Evolutionary conservation across 2,329 filamentous ascomycete species (phyloP).

Genomic region (Claviceps maximensis): DNA sequence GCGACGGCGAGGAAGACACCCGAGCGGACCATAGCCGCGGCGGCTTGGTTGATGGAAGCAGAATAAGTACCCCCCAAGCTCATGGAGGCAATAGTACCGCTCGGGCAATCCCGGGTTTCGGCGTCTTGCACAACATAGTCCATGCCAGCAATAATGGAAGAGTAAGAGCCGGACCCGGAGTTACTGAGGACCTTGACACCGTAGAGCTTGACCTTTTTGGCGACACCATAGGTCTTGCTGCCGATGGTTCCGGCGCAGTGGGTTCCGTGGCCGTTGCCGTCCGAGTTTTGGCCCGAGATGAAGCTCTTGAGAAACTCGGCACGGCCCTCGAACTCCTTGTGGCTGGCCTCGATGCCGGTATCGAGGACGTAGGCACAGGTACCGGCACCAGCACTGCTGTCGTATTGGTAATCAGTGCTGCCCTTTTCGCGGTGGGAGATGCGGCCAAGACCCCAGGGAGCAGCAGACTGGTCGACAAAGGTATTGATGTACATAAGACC

Average conservation of each 20-base stretch:
- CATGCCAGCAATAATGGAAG: constrained; percentile 32
- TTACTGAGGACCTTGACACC: constrained; percentile 33
- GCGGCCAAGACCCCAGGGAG: constrained; percentile 18
- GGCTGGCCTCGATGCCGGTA: constrained; percentile 27
- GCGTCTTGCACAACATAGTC: constrained; percentile 23
- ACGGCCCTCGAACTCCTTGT: constrained; percentile 23
- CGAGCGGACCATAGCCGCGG: constrained; percentile 28
- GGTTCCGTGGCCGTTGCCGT: constrained; percentile 30
- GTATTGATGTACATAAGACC: constrained; percentile 13
- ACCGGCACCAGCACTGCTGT: constrained; percentile 25
- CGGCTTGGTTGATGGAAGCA: constrained; percentile 35
- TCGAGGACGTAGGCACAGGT: constrained; percentile 34
- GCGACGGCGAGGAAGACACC: constrained; percentile 43
- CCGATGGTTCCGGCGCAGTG: constrained; percentile 23
- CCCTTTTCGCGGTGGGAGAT: constrained; percentile 22
- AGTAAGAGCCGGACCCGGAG: constrained; percentile 19
- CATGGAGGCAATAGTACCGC: constrained; percentile 41
- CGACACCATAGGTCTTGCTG: constrained; percentile 23
- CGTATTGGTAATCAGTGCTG: constrained; percentile 23
- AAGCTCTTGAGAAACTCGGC: constrained; percentile 20
- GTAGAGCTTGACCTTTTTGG: constrained; percentile 29
- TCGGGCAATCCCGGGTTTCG: constrained; percentile 23
- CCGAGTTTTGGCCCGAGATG: constrained; percentile 11
- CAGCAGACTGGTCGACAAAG: constrained; percentile 9
- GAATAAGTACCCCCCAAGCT: constrained; percentile 38